Base-by-base conservation (phyloP, 2,329 filamentous ascomycete species). In the Hymenoscyphus occultus region DNA sequence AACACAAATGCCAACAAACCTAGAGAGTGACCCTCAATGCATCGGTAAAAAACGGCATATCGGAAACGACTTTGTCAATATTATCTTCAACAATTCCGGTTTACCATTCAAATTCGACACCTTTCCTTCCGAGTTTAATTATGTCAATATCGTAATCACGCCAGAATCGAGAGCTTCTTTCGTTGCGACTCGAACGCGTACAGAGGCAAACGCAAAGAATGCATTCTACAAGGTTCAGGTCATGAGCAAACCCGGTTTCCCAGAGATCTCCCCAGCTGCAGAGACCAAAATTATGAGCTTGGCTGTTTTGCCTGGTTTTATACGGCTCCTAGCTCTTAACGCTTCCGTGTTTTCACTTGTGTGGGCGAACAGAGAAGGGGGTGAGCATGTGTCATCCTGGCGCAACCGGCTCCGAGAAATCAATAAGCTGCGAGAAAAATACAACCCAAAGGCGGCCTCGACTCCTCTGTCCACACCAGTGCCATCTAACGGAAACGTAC, bases 41-140 rank as follows among this genome's bases (percentile, higher is more conserved):
- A 88, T 89, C 67, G 84, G 87, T 76, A 99, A 99, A 81, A 99
- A 99, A 78, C 85, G 88, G 2, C 96, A 98, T 74, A 95, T 98
- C 67, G 95, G 95, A 65, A 99, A 99, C 74, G 95, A 98, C 77
- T 96, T 92, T 76, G 95, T 99, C 75, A 98, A 97, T 75, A 96
- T 99, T 71, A 90, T 99, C 65, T 99, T 96, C 83, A 99, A 99
- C 76, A 92, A 96, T 73, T 97, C 93, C 1, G 94, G 95, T n/a
- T 77, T 89, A 59, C 90, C 91, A 0, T 98, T 97, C 80, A 84
- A 86, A 62, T 96, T 97, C 75, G 87, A 97, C 75, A 97, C 92
- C 0, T 96, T 99, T 72, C 92, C 92, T 0, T 96, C 93, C 0
- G 90, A 94, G 64, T 97, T 99, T 82, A 98, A 97, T 75, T 97